Conservation (phyloP, 2,329 filamentous ascomycete species). For the Ascocoryne sarcoides region DNA sequence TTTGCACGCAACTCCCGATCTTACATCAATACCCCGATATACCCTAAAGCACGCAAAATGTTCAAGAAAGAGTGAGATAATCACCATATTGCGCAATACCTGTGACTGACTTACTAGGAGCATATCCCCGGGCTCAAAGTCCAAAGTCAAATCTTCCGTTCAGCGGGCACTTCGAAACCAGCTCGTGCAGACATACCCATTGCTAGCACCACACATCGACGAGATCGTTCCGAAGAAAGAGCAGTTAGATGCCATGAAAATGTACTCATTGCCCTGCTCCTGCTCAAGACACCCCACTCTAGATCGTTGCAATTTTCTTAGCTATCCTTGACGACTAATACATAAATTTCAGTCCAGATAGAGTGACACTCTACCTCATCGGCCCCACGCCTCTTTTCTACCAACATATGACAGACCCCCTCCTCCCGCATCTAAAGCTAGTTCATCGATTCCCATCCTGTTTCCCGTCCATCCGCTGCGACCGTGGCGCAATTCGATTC, state of each 20-base stretch:
- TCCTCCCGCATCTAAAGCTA: conserved; percentile 81
- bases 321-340: background rate
- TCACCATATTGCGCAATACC: background rate
- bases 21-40: background rate
- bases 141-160: conserved; percentile 95
- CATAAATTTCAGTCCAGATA: conserved; percentile 56
- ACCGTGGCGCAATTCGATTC: conserved; percentile 93
- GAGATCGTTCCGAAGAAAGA: conserved; percentile 93
- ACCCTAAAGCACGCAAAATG: conserved; percentile 46
- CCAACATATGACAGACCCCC: conserved; percentile 64
- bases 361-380: conserved; percentile 80
- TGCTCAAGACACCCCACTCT: no score
- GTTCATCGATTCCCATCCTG: conserved; percentile 82
- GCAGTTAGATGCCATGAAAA: conserved; percentile 81
- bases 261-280: conserved; percentile 41
- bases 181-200: conserved; percentile 76
- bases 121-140: conserved; percentile 70
- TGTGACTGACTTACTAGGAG: background rate
- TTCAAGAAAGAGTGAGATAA: conserved; percentile 81
- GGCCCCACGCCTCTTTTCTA: conserved; percentile 77
- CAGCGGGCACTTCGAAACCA: conserved; percentile 79
- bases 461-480: conserved; percentile 80
- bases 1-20: no score
- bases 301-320: background rate
- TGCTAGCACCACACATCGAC: conserved; percentile 81